Percentiles rank a stretch among this genome's conserved stretches.
Conservation (phyloP, 2,329 filamentous ascomycete genomes). For the Xylogone sp. region DNA sequence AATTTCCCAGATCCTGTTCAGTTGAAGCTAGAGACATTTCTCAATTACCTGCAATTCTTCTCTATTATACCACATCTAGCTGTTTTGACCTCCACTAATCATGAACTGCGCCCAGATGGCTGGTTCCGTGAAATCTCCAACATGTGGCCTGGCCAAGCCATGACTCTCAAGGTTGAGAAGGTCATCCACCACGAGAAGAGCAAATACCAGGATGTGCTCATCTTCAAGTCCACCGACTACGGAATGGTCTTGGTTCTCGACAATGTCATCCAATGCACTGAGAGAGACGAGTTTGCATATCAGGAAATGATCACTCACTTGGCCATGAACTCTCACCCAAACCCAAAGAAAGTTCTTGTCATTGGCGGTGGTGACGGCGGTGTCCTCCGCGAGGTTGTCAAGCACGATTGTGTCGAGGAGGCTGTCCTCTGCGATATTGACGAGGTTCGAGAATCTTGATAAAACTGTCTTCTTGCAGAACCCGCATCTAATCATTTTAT, state of each 20-base stretch:
- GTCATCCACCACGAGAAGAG: conserved; percentile 99
- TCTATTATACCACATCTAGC: too few relatives aligned
- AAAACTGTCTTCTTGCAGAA: conserved; percentile 4
- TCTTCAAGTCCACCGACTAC: conserved; percentile 97
- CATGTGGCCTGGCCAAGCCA: conserved; percentile 99
- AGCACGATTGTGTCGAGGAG: conserved; percentile 96
- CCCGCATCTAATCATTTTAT: conserved; percentile 8
- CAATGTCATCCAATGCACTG: conserved; percentile 98
- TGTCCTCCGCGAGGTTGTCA: conserved; percentile 96
- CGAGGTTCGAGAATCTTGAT: conserved; percentile 54
- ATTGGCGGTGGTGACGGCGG: conserved; percentile 97
- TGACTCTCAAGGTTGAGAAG: conserved; percentile 97
- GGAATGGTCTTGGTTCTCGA: conserved; percentile 95
- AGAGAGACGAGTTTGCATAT: conserved; percentile 98
- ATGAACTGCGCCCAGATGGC: conserved; percentile 65
- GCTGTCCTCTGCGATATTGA: conserved; percentile 98
- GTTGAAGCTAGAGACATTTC: too few relatives aligned
- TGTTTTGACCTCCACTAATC: too few relatives aligned
- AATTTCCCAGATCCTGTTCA: too few relatives aligned
- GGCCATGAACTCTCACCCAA: conserved; percentile 96
- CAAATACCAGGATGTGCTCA: conserved; percentile 97
- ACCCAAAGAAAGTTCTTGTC: conserved; percentile 97
- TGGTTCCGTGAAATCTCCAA: conserved; percentile 99
- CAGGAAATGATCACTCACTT: conserved; percentile 99
- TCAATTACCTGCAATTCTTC: too few relatives aligned